Conservation (phyloP, 83 land plant species). For the Picea abies region DNA sequence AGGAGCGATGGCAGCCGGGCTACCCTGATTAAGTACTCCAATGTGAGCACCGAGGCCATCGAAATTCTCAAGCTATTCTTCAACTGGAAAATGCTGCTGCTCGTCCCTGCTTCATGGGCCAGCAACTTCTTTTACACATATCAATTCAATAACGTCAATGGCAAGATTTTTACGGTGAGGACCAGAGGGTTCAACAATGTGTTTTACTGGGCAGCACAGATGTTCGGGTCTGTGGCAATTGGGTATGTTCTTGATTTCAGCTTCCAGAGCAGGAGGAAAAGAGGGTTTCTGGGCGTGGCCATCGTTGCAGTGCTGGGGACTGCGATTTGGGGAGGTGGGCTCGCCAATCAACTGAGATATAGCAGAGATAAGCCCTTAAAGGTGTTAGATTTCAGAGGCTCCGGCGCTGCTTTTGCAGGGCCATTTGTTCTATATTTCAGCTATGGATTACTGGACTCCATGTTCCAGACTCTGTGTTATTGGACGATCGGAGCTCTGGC, state of each 20-base stretch:
- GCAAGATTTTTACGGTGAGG: too few species aligned
- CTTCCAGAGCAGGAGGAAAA: conserved; percentile 24
- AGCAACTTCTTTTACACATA: conserved; percentile 56
- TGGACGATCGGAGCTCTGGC: too few species aligned
- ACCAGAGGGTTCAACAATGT: too few species aligned
- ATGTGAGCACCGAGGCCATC: conserved; percentile 32
- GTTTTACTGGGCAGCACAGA: conserved; percentile 85
- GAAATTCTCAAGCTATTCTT: conserved; percentile 62
- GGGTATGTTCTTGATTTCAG: conserved; percentile 45
- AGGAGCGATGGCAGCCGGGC: conserved; percentile 17
- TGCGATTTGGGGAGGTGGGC: conserved; percentile 40
- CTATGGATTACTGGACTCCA: conserved; percentile 16
- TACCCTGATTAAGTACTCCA: conserved; percentile 21
- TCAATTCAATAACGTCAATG: too few species aligned
- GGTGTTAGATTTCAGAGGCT: conserved; percentile 62
- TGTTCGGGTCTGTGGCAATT: conserved; percentile 74
- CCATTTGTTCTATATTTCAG: conserved; percentile 77
- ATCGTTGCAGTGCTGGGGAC: conserved; percentile 44
- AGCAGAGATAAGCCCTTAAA: conserved; percentile 20
- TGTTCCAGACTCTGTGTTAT: conserved; percentile 22
- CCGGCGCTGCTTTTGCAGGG: conserved; percentile 57
- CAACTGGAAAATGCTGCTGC: conserved; percentile 67
- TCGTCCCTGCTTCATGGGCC: too few species aligned
- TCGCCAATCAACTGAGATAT: conserved; percentile 15
- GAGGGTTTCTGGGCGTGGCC: conserved; percentile 40